Evolutionary conservation across 2,329 filamentous ascomycete species (phyloP).

Genomic region (Rutstroemia sp.): DNA sequence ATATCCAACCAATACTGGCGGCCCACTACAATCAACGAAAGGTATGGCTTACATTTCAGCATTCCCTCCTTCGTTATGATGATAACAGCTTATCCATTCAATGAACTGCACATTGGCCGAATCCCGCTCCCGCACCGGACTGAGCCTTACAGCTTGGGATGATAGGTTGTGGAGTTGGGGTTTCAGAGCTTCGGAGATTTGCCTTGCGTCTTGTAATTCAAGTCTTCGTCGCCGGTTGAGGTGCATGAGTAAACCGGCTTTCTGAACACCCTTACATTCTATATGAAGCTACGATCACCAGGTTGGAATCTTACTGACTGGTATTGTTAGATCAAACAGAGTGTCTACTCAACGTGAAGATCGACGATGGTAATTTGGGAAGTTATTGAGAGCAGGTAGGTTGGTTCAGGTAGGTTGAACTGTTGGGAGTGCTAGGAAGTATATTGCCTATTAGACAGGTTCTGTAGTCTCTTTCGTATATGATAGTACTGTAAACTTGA

Average conservation of each 20-base stretch:
- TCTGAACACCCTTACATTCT: constrained; percentile 3
- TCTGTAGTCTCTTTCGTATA: too few relatives aligned
- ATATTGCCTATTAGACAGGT: too few relatives aligned
- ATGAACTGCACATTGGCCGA: constrained; percentile 58
- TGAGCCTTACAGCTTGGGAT: constrained; percentile 40
- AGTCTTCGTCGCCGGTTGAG: constrained; percentile 46
- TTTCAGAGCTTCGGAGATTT: constrained; percentile 46
- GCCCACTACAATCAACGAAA: background rate
- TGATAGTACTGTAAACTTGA: too few relatives aligned
- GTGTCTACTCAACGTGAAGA: too few relatives aligned
- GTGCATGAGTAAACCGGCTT: constrained; percentile 55
- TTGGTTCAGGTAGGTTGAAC: background rate
- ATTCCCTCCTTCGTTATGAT: constrained; percentile 36
- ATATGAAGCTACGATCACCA: background rate
- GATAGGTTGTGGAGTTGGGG: constrained; percentile 72
- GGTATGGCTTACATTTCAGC: constrained; percentile 17
- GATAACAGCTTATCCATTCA: constrained; percentile 71
- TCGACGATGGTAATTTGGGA: too few relatives aligned
- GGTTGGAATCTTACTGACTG: background rate
- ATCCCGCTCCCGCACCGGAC: constrained; percentile 69
- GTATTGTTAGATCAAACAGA: constrained; percentile 1
- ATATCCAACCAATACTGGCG: background rate
- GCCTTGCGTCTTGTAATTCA: constrained; percentile 52
- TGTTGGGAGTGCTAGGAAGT: too few relatives aligned
- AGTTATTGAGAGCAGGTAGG: background rate